Evolutionary conservation across 345 rosid species (phyloP), one percentile per base, ranked within the genome.

Genomic region (Hibiscus trionum): DNA sequence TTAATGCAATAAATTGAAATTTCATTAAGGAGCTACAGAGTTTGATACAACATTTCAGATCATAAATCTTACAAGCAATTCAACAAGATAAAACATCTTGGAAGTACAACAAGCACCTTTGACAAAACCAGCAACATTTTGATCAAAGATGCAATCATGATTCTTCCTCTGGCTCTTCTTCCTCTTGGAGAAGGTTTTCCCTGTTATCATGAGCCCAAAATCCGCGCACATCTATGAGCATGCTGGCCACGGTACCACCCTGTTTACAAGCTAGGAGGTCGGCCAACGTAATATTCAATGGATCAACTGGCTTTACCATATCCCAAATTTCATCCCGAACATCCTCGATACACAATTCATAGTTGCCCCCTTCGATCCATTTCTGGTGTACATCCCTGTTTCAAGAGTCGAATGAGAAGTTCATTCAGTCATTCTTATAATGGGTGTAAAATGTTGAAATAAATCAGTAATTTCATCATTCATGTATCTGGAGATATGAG

Each of bases 171-270:
- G 97, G 99, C 71, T 96, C 99, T 80, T 93, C 98, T 73, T 95
- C 98, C 82, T 96, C 99, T 76, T 96, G 99, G 55, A 96, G 97
- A 73, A 96, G 97, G 77, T 96, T 96, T 79, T 96, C 99, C 78
- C 99, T 82, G 71, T 93, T 96, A 77, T 96, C 99, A 33, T 93
- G 99, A n/a, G 99, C 99, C 99, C 99, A 95, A 79, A 93, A 95
- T 63, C 98, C 98, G 3, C 99, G 96, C 61, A 95, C 98, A 31
- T 95, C 99, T 0, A 93, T 89, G 4, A 95, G 88, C 99, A 92
- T 95, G 85, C 99, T 90, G 69, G 99, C 98, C 0, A 96, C 94
- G 0, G 99, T 96, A 42, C 99, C 99, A 33, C 99, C 99, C 70
- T 96, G 99, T 73, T 93, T 96, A 84, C 99, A 96, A 16, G 81